Base-by-base conservation (phyloP, 805 yeast species). In the Cyberlindnera euphorbiiphila region DNA sequence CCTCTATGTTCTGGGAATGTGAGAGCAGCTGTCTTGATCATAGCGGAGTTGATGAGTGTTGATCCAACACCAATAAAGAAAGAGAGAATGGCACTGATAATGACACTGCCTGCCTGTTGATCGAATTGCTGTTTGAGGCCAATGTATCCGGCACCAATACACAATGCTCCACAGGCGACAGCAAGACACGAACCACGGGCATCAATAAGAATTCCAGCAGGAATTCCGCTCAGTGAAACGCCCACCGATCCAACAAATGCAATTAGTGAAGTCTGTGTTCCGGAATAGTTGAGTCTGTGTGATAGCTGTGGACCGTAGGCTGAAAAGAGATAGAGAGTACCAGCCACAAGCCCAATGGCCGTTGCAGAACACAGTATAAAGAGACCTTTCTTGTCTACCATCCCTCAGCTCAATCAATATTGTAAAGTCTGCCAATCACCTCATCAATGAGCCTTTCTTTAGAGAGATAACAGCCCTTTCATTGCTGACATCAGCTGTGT, bases 301-400 rank as follows among this genome's bases (percentile, higher is more conserved):
- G 88, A 85, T 37, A 83, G 66, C 55, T 85, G 93, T 0, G 94
- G 91, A 25, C 87, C 81, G 56, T 77, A 85, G 1, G 86, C 85
- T 8, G 85, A 78, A 60, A 78, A 85, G 31, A 84, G 63, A 59
- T 85, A 85, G 50, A 82, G 64, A 2, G 93, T 85, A 1, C 94
- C 94, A 49, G 85, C 76, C 13, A 72, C 72, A 32, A 80, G 57
- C 10, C 82, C 83, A 12, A 47, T 65, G 36, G 54, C 15, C 2
- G 57, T 41, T 17, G 57, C 50, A 8, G 52, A 36, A 12, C 39
- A 10, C 29, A 56, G 39, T 9, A 41, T 39, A 15, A 45, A 37
- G 19, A 25, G 35, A 34, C 34, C 42, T 32, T 29, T 34, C 41
- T 19, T 34, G 17, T 36, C 37, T 18, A 31, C 34, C 32, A 25